Evolutionary conservation across 257 asterid genomes (phyloP), one percentile per base, ranked within the genome.

Genomic region (Linaria vulgaris): DNA sequence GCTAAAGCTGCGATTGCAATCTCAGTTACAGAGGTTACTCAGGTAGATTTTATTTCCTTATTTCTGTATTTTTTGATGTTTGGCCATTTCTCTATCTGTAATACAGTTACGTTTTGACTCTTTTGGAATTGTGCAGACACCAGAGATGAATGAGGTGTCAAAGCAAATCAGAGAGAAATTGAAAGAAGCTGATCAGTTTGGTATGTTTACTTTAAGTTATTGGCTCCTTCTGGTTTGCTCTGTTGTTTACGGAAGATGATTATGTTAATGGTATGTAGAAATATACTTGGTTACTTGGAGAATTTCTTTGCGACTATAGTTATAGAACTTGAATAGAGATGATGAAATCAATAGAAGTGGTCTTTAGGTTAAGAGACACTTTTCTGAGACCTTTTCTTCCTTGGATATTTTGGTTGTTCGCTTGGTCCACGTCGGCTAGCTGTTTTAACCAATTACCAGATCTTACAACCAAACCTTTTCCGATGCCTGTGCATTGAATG

Each of bases 1-100:
- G 99, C 99, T 46, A 92, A 87, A 82, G 97, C 97, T 49, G 97
- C 97, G 20, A 83, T 90, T 63, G 97, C 96, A 16, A 92, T 92
- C 57, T 92, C 97, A 0, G 99, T 92, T 31, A 77, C 97, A 21
- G 99, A 89, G 78, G 97, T 90, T 46, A 87, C 99, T 21, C 87
- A 70, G 88, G 99, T 85, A 70, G 44, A 16, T 45, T n/a, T n/a
- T 30, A 30, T 56, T 71, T 31, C 11, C 60, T 37, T 54, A 23
- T 37, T 16, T 59, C 68, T n/a, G 22, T 62, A 44, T 24, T 20
- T 48, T 15, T 20, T 25, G 23, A 2, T 54, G 41, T 59, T 54
- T 22, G 11, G 12, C 27, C 66, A 64, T 46, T 58, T 16, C 45
- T 49, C 14, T 37, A 10, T 61, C 45, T 24, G 16, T 21, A 57